These are phyloP conservation scores for Populus tremula DNA, from an alignment of 345 rosid species.

Conservation along the genomic window DNA sequence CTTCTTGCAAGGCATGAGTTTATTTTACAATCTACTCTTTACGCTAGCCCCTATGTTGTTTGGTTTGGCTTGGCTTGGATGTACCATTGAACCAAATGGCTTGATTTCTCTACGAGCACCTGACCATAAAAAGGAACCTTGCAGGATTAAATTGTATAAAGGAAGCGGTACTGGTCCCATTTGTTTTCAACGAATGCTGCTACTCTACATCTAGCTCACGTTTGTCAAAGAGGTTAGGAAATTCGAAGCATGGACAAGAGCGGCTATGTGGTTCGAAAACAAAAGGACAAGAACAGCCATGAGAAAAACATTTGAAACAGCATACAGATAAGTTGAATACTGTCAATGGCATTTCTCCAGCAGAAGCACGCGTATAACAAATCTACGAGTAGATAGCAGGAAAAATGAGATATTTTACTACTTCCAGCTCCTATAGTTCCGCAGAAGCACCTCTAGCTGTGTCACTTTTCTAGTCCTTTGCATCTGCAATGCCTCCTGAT, in stretches of 20 bases:
- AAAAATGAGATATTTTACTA: not conserved
- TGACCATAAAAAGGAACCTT: not conserved
- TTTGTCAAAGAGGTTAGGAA: not conserved
- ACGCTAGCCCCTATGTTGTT: not conserved
- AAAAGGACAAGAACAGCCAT: not conserved
- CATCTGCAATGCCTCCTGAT: conserved; percentile 83
- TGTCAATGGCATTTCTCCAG: not conserved
- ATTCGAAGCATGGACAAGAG: not conserved
- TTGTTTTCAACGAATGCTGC: not conserved
- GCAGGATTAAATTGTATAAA: too few relatives aligned
- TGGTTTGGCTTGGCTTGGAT: not conserved
- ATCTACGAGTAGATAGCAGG: not conserved
- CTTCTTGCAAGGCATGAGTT: too few relatives aligned
- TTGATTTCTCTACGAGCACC: not conserved
- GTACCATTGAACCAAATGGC: not conserved
- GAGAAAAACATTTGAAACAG: not conserved
- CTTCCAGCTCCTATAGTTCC: not conserved
- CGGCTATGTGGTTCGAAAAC: not conserved
- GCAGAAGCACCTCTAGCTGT: not conserved
- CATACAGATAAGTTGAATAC: not conserved
- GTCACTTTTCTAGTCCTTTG: conserved; percentile 52
- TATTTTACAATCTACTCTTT: not conserved
- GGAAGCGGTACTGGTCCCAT: too few relatives aligned
- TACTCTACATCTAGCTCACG: not conserved
- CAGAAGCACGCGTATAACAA: too few relatives aligned